A percentile compares a stretch with the other conserved stretches of the same genome.
These are phyloP conservation scores for Flammula alnicola DNA, from an alignment of 1,284 basidiomycete genomes.

Conservation along the genomic window DNA sequence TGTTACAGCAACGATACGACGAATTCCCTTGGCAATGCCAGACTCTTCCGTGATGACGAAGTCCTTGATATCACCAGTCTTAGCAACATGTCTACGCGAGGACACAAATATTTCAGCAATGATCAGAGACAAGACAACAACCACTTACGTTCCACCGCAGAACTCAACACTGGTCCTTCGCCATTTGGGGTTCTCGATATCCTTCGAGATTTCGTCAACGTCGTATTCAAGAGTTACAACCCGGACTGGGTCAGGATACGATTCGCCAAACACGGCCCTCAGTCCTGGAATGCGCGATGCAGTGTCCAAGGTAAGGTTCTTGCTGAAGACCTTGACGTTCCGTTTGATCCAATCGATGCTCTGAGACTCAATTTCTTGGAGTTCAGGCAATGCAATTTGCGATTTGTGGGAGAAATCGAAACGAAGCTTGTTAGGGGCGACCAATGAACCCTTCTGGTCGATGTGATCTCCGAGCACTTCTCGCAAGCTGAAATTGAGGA, in stretches of 20 bases:
- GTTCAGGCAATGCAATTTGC: conserved; percentile 75
- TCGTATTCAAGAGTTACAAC: conserved; percentile 91
- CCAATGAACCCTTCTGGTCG: conserved; percentile 97
- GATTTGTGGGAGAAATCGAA: conserved; percentile 99
- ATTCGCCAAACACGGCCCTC: conserved; percentile 96
- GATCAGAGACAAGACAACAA: background rate
- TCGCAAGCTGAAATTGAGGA: conserved; percentile 93
- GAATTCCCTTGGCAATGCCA: conserved; percentile 97
- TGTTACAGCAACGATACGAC: conserved; percentile 93
- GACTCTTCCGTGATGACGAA: conserved; percentile 95
- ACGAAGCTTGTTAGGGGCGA: conserved; percentile 93
- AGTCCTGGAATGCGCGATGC: conserved; percentile 92
- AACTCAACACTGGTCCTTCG: conserved; percentile 91
- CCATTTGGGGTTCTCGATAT: conserved; percentile 93
- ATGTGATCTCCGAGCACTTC: conserved; percentile 96
- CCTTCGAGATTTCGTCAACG: conserved; percentile 84
- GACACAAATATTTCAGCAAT: conserved; percentile 8
- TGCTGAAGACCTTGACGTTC: conserved; percentile 88
- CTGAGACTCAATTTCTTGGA: conserved; percentile 84
- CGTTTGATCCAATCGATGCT: conserved; percentile 89
- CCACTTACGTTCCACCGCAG: conserved; percentile 93
- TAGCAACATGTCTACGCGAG: conserved; percentile 78
- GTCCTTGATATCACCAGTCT: conserved; percentile 95
- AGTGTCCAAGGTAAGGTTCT: conserved; percentile 83
- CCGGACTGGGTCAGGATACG: conserved; percentile 96